Percentiles rank a stretch among this genome's conserved stretches.
Evolutionary conservation across 495 filamentous ascomycete genomes (phyloP).

Genomic region (Trichoderma virens): DNA sequence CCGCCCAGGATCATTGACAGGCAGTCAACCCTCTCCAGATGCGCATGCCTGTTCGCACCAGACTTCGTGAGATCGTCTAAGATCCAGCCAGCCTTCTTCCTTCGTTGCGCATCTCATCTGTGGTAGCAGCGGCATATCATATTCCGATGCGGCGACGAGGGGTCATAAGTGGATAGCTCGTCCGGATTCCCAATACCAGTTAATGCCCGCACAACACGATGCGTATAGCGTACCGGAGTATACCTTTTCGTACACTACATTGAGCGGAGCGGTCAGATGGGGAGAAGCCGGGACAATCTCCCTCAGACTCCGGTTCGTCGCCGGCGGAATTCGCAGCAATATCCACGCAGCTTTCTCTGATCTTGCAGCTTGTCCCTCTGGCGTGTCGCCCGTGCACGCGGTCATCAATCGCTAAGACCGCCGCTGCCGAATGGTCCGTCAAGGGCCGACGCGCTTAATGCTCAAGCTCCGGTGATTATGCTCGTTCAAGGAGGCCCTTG

Average conservation of each 20-base stretch:
- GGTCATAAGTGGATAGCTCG: neutral
- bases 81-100: neutral
- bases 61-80: neutral
- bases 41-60: conserved; percentile 1
- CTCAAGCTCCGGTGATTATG: neutral
- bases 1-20: neutral
- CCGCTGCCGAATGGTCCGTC: neutral
- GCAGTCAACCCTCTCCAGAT: neutral
- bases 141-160: neutral
- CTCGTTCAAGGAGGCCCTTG: neutral
- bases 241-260: neutral
- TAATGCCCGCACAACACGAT: neutral
- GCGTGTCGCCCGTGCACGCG: neutral
- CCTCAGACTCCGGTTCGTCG: neutral
- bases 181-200: neutral
- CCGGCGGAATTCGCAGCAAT: neutral
- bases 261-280: neutral
- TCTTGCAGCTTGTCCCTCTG: neutral
- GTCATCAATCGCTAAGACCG: neutral
- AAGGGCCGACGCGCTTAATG: neutral
- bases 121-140: neutral
- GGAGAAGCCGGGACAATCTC: neutral
- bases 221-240: neutral
- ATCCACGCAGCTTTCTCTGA: neutral
- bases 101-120: neutral